Evolutionary conservation across 139 green algal genomes (phyloP).

Genomic region (Micromonas commoda): DNA sequence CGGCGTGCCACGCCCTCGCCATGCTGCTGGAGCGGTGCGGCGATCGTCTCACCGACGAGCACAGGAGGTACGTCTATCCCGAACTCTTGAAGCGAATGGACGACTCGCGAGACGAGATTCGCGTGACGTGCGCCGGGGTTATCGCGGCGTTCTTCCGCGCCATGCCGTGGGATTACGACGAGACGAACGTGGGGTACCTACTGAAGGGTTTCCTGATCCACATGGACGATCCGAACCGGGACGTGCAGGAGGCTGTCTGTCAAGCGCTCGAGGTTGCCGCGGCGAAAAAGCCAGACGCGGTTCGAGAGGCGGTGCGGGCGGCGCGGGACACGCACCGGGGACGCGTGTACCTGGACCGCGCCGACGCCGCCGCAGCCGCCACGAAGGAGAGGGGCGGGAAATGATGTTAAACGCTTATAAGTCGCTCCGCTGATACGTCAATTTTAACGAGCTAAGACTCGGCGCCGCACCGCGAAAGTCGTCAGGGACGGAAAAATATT

Average conservation of each 20-base stretch:
- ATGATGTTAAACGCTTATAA: too few species aligned
- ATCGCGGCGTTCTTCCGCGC: background rate
- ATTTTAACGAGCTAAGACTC: too few species aligned
- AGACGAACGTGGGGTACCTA: constrained; percentile 8
- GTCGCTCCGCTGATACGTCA: too few species aligned
- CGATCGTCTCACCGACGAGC: background rate
- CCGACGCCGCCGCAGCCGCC: too few species aligned
- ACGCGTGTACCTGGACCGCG: background rate
- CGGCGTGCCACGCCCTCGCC: background rate
- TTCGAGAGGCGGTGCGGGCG: background rate
- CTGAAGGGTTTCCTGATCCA: background rate
- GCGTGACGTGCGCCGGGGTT: background rate
- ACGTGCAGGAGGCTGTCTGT: background rate
- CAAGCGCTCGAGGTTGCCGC: background rate
- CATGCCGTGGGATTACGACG: background rate
- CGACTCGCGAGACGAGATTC: background rate
- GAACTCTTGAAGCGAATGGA: background rate
- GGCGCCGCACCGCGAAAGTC: too few species aligned
- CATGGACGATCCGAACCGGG: background rate
- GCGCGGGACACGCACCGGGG: background rate
- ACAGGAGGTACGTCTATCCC: background rate
- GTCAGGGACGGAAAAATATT: too few species aligned
- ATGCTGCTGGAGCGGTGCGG: background rate
- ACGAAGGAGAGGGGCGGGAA: background rate
- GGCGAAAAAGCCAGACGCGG: background rate